Evolutionary conservation across 345 rosid genomes (phyloP).

Genomic region (Cardamine resedifolia): DNA sequence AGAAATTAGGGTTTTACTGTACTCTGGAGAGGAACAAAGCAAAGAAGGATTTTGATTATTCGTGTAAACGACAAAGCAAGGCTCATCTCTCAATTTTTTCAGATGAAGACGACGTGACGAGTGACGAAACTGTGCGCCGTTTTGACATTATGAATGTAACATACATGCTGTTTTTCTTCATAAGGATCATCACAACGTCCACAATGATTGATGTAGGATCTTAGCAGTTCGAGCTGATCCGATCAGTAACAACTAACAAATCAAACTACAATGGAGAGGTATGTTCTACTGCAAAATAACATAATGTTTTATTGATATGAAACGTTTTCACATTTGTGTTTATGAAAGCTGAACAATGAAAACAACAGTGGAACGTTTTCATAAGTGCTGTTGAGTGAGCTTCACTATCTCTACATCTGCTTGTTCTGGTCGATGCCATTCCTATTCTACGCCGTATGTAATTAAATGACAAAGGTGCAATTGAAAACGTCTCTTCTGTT

Average conservation of each 20-base stretch:
- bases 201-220: not conserved
- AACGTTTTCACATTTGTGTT: not conserved
- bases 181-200: not conserved
- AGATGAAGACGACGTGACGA: slow-evolving; percentile 13
- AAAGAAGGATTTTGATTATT: not conserved
- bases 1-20: slow-evolving; percentile 18
- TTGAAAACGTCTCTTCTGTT: not conserved
- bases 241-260: not conserved
- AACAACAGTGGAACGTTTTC: not conserved
- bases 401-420: not conserved
- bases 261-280: not conserved
- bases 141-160: not conserved
- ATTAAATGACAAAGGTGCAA: not conserved
- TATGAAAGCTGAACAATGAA: not conserved
- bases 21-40: not conserved
- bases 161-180: not conserved
- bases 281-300: not conserved
- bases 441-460: not conserved
- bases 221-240: not conserved
- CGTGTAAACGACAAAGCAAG: not conserved
- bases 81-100: not conserved
- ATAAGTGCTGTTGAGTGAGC: not conserved
- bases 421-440: not conserved
- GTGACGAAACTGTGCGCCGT: not conserved
- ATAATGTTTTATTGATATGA: not conserved